Conservation (phyloP, 2,329 filamentous ascomycete genomes). For the Beauveria brongniartii region DNA sequence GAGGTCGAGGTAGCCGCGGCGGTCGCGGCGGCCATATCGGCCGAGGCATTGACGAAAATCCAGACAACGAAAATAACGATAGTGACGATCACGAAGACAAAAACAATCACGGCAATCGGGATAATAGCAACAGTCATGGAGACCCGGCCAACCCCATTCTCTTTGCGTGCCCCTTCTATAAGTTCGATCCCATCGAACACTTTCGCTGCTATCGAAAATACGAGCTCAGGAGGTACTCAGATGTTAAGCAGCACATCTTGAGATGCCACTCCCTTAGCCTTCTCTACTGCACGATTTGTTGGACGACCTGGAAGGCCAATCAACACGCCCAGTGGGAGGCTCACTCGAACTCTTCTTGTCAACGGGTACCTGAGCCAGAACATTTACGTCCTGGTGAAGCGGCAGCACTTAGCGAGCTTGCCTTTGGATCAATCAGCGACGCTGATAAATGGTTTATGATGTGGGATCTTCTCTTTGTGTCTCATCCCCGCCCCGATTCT, state of each 20-base stretch:
- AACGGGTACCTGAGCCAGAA: neutral
- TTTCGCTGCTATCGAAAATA: conserved; percentile 5
- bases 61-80: neutral
- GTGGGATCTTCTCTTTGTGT: conserved; percentile 6
- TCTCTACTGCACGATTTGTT: neutral
- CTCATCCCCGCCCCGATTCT: neutral
- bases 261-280: neutral
- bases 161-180: conserved; percentile 7
- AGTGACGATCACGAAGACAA: neutral
- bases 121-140: neutral
- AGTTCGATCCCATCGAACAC: neutral
- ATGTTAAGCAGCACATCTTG: conserved; percentile 4
- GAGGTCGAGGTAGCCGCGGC: neutral
- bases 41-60: neutral
- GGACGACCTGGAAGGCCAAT: neutral
- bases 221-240: neutral
- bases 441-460: conserved; percentile 3
- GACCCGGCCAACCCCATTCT: neutral
- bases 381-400: neutral
- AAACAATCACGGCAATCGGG: neutral
- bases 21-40: neutral
- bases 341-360: neutral
- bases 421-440: neutral
- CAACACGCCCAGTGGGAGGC: neutral
- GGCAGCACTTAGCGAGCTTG: neutral